phyloP scores from a whole-genome alignment of 2,329 filamentous ascomycete genomes.

The Thyridium curvatum region DNA sequence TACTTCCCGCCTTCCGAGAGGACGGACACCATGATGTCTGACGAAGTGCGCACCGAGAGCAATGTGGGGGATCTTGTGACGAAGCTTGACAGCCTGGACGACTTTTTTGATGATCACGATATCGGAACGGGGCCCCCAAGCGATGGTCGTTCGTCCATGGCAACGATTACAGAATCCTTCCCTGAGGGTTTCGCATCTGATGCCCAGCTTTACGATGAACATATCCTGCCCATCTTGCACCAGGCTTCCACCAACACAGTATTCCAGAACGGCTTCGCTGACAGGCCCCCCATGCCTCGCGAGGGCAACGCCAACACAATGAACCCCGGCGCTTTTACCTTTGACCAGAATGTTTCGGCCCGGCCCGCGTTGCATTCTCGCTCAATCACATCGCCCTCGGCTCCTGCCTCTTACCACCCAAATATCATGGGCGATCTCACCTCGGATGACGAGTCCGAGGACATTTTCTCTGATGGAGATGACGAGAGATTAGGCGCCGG shows the following conservation, averaged over 20 bases:
- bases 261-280: conserved; percentile 84
- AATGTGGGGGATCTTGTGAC: conserved; percentile 79
- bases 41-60: conserved; percentile 65
- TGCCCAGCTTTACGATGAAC: conserved; percentile 84
- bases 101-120: conserved; percentile 65
- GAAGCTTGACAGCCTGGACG: conserved; percentile 72
- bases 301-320: conserved; percentile 56
- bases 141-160: conserved; percentile 52
- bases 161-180: conserved; percentile 57
- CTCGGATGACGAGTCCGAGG: conserved; percentile 70
- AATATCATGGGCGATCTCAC: conserved; percentile 52
- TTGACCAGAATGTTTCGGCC: conserved; percentile 14
- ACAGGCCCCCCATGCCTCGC: conserved; percentile 58
- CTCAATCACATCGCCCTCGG: conserved; percentile 76
- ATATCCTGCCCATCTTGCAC: conserved; percentile 83
- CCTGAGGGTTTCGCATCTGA: conserved; percentile 64
- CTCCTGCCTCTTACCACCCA: conserved; percentile 47
- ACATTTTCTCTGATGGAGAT: conserved; percentile 77
- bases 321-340: conserved; percentile 53
- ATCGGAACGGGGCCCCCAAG: conserved; percentile 52
- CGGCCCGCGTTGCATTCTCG: conserved; percentile 71
- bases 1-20: conserved; percentile 69
- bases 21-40: conserved; percentile 88
- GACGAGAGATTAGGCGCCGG: conserved; percentile 35
- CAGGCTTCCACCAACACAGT: conserved; percentile 74